phyloP scores from a whole-genome alignment of 768 basidiomycete genomes.

The Phlebiopsis flavidoalba region DNA sequence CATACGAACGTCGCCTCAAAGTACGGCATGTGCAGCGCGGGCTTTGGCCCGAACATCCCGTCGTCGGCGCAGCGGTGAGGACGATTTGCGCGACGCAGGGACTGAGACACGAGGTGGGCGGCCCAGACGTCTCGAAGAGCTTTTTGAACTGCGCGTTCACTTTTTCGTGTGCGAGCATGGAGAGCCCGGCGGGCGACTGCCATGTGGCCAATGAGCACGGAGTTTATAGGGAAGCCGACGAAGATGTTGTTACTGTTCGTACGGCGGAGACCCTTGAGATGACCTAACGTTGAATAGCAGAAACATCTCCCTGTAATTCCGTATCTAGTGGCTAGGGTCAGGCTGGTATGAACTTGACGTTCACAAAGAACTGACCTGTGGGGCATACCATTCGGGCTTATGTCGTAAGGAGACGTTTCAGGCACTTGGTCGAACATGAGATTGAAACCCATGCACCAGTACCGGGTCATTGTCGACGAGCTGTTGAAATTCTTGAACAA shows the following conservation, averaged over 20 bases:
- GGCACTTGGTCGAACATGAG: slow-evolving; percentile 29
- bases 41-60: slow-evolving; percentile 46
- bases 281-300: slow-evolving; percentile 36
- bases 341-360: no score
- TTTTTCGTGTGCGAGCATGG: slow-evolving; percentile 33
- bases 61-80: slow-evolving; percentile 34
- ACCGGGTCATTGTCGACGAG: slow-evolving; percentile 25
- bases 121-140: slow-evolving; percentile 48
- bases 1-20: slow-evolving; percentile 32
- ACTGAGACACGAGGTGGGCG: slow-evolving; percentile 38
- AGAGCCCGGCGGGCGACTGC: slow-evolving; percentile 28
- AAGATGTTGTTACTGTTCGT: slow-evolving; percentile 32
- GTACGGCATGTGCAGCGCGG: slow-evolving; percentile 14
- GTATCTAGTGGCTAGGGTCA: slow-evolving; percentile 22
- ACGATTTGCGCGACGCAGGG: slow-evolving; percentile 38
- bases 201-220: slow-evolving; percentile 39
- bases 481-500: slow-evolving; percentile 25
- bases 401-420: slow-evolving; percentile 5
- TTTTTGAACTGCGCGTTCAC: slow-evolving; percentile 45
- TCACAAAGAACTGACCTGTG: background rate
- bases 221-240: slow-evolving; percentile 44
- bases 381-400: slow-evolving; percentile 5
- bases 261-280: slow-evolving; percentile 36
- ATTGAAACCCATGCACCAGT: slow-evolving; percentile 28
- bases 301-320: slow-evolving; percentile 37